These are phyloP conservation scores for Chytriomyces hyalinus DNA, from an alignment of 192 early-diverging fungal genomes.

Conservation along the genomic window DNA sequence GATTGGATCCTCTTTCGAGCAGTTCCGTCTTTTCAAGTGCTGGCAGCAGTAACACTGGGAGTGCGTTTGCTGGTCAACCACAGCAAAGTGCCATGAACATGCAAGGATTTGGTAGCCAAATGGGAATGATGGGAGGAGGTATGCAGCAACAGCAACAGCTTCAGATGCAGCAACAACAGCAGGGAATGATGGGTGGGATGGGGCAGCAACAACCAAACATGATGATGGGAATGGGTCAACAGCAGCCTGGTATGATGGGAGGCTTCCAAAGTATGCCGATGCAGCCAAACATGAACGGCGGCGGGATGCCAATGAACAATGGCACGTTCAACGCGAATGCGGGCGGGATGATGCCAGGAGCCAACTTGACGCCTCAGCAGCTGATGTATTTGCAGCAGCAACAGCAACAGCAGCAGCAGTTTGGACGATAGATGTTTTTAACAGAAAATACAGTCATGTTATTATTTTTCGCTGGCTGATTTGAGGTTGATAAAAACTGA, in stretches of 20 bases:
- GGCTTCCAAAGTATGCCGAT: constrained; percentile 32
- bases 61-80: neutral
- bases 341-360: neutral
- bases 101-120: neutral
- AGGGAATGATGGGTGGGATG: constrained; percentile 16
- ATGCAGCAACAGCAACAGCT: constrained; percentile 7
- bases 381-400: constrained; percentile 39
- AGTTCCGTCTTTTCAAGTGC: constrained; percentile 25
- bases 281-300: neutral
- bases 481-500: neutral
- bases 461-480: neutral
- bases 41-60: neutral
- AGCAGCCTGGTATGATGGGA: constrained; percentile 16
- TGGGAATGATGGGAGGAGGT: constrained; percentile 7
- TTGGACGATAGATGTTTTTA: neutral
- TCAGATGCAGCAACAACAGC: constrained; percentile 20
- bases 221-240: constrained; percentile 17
- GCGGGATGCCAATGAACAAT: too few species aligned
- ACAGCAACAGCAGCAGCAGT: constrained; percentile 30
- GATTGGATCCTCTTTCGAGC: constrained; percentile 21
- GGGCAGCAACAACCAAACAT: neutral
- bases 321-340: too few species aligned
- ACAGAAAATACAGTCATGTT: neutral
- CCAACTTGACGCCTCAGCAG: constrained; percentile 32
- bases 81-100: constrained; percentile 1